These are phyloP conservation scores for Talaromyces atroroseus DNA, from an alignment of 2,329 filamentous ascomycete species.

Conservation along the genomic window DNA sequence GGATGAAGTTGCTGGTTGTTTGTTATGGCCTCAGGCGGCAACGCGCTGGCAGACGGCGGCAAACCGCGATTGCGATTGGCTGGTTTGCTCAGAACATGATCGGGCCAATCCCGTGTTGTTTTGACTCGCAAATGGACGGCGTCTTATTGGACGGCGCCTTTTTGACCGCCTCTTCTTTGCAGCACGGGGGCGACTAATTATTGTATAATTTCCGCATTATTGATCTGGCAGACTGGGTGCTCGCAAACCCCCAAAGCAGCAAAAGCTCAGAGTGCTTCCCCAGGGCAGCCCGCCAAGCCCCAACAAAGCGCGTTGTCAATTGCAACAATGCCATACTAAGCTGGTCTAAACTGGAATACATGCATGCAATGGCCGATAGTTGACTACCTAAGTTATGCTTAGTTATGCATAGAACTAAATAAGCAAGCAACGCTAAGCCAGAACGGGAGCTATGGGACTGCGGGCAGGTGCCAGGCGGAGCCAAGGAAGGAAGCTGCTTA, in stretches of 20 bases:
- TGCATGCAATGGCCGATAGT: no score
- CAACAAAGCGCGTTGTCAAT: no score
- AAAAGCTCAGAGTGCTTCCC: conserved; percentile 10
- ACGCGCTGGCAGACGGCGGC: background rate
- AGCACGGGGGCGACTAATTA: background rate
- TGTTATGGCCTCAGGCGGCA: background rate
- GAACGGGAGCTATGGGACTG: conserved; percentile 21
- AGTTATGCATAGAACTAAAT: no score
- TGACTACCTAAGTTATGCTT: no score
- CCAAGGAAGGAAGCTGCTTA: conserved; percentile 3
- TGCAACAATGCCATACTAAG: no score
- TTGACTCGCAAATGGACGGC: background rate
- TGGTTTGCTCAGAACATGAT: background rate
- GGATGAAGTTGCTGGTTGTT: background rate
- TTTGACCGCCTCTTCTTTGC: conserved; percentile 8
- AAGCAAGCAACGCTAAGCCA: conserved; percentile 22
- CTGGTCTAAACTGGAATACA: no score
- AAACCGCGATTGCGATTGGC: background rate
- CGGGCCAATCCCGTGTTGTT: background rate
- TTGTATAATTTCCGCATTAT: background rate
- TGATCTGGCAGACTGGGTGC: no score
- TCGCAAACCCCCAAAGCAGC: no score
- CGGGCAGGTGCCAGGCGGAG: conserved; percentile 15
- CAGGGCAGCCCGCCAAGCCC: no score
- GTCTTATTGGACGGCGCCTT: background rate